Evolutionary conservation across 495 filamentous ascomycete genomes (phyloP), one percentile per base, ranked within the genome.

Genomic region (Pyronema omphalodes): DNA sequence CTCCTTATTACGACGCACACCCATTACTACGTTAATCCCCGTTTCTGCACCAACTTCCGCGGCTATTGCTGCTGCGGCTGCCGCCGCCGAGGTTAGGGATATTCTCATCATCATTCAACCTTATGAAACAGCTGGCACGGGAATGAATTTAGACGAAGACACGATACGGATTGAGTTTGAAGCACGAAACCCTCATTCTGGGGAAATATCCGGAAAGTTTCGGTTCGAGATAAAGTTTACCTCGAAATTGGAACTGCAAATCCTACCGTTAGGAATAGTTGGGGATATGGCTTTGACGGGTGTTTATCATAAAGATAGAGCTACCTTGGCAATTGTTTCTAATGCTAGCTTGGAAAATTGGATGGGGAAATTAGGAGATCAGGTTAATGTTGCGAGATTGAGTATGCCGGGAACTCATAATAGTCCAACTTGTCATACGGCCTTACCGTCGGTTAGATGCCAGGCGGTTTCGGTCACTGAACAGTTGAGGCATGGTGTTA

Each of bases 341-440:
- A 82, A 75, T 37, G 73, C 81, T 6, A 72, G 82, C 39, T 76
- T 91, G 51, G 60, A 77, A 55, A 69, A 73, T 14, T 98, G 91
- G 91, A 96, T 96, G 87, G 61, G 70, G 48, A 71, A 78, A 37
- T 71, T 95, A 35, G 71, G 70, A 44, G 76, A 84, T 60, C 71
- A 76, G 23, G 79, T 74, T 12, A 75, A 84, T 0, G 71, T 96
- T 18, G 86, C 86, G 9, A 75, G 82, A 4, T 77, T 98, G 34
- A 86, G 81, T 43, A 93, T 98, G 56, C 93, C 91, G 1, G 91
- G 91, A 53, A 96, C 91, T 0, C 91, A 98, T 74, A 98, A 98
- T 69, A 84, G 81, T 6, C 84, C 89, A 1, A 91, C 89, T 2
- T 80, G 76, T 68, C 73, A 91, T 68, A 67, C 74, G 23, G 89